phyloP scores from a whole-genome alignment of 2,329 filamentous ascomycete species.

The Coniochaeta sp. region DNA sequence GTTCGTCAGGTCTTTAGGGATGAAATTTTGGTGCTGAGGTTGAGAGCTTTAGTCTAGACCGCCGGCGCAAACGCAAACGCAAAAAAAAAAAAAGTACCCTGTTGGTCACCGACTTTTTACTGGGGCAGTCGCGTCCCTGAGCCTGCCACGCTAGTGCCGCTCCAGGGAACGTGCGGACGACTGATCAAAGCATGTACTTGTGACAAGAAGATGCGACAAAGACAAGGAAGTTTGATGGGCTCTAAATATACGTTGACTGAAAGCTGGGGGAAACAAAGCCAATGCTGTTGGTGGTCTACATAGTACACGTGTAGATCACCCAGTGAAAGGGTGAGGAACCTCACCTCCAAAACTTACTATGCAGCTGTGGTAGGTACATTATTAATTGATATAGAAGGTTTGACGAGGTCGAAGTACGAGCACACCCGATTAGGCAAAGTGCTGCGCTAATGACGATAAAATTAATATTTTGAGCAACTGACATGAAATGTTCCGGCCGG shows the following conservation, averaged over 20 bases:
- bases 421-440: not conserved
- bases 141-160: not conserved
- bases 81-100: not conserved
- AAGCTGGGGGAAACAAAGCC: too few relatives aligned
- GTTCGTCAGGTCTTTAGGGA: not conserved
- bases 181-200: not conserved
- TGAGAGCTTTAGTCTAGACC: not conserved
- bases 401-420: too few relatives aligned
- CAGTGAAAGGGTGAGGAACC: too few relatives aligned
- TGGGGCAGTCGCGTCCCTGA: not conserved
- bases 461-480: not conserved
- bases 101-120: constrained; percentile 1
- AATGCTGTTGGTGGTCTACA: too few relatives aligned
- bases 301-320: too few relatives aligned
- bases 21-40: not conserved
- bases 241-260: too few relatives aligned
- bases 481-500: not conserved
- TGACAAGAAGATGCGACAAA: too few relatives aligned
- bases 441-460: not conserved
- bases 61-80: not conserved
- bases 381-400: too few relatives aligned
- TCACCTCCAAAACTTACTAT: too few relatives aligned
- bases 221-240: too few relatives aligned
- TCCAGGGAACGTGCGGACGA: not conserved
- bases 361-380: too few relatives aligned